Evolutionary conservation across 768 basidiomycete species (phyloP).

Genomic region (Xanthoconium stramineum): DNA sequence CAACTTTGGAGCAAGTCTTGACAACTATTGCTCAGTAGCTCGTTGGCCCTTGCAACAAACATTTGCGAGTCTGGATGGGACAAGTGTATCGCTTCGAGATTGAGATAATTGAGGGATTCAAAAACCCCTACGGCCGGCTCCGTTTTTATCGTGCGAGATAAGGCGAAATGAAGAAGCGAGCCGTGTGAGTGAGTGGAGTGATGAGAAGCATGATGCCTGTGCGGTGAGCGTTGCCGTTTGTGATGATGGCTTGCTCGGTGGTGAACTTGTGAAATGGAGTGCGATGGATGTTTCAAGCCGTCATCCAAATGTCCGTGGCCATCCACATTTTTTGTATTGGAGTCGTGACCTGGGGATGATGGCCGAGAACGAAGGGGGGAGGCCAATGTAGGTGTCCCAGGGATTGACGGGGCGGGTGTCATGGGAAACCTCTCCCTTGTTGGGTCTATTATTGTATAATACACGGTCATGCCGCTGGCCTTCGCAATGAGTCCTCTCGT

Average conservation of each 20-base stretch:
- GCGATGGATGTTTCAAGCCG: background rate
- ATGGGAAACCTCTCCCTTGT: conserved; percentile 54
- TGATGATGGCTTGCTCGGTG: conserved; percentile 2
- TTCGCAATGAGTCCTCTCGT: conserved; percentile 51
- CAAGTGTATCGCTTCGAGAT: conserved; percentile 57
- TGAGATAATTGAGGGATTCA: conserved; percentile 66
- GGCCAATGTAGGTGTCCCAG: conserved; percentile 33
- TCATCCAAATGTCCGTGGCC: background rate
- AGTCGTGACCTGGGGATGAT: conserved; percentile 26
- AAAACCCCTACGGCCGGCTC: conserved; percentile 71
- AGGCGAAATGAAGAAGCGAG: conserved; percentile 38
- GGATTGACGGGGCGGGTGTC: conserved; percentile 40
- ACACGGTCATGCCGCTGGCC: conserved; percentile 60
- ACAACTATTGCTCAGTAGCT: conserved; percentile 51
- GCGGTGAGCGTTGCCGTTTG: conserved; percentile 10
- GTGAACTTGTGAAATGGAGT: conserved; percentile 1
- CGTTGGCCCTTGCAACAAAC: conserved; percentile 41
- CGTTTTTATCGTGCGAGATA: conserved; percentile 28
- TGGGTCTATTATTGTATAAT: conserved; percentile 63
- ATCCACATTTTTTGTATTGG: background rate
- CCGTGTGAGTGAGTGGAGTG: conserved; percentile 34
- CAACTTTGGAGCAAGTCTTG: conserved; percentile 48
- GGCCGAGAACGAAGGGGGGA: conserved; percentile 34
- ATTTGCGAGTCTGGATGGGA: conserved; percentile 45
- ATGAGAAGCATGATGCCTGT: conserved; percentile 15